Evolutionary conservation across 768 basidiomycete species (phyloP), one percentile per base, ranked within the genome.

Genomic region (Podaxis sp.): DNA sequence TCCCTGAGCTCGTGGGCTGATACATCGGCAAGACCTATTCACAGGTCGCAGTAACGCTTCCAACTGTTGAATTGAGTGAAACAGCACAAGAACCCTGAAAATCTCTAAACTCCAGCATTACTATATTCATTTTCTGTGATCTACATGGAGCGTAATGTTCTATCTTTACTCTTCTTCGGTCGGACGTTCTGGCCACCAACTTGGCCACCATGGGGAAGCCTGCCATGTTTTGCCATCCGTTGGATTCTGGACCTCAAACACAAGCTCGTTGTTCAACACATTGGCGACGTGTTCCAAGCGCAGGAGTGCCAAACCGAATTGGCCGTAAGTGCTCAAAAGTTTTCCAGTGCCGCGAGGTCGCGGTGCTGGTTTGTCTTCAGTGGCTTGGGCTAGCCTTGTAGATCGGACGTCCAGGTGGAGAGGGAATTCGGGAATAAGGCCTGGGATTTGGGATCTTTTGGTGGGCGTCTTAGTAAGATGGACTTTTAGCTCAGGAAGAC

Each of bases 231-330:
- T 71, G 37, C 70, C 69, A 55, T 74, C 68, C 22, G 68, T 60
- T 65, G 67, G 73, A 40, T 76, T 59, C 30, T 79, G 75, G 36
- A 86, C 70, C 46, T 80, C 72, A 17, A 84, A 68, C 26, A 70
- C 72, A 15, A 83, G 65, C 52, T 79, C 76, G 6, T 86, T 87
- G n/a, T 73, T 75, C 63, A 82, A 78, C 2, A 76, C 79, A 13
- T 79, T 82, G 13, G 84, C 80, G 1, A 87, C 82, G 66, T 94
- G 89, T 70, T 96, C 94, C 8, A 94, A 74, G 2, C 95, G 84
- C 50, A 97, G 73, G 33, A 96, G 78, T 1, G 91, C 95, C 3
- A 97, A 79, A 0, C 93, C 95, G 17, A 90, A 75, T 2, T 86
- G 83, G 8, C 76, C 70, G 15, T 77, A 69, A 2, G 85, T 84